phyloP scores from a whole-genome alignment of 352 stramenopile genomes.

The Globisporangium apiculatum region DNA sequence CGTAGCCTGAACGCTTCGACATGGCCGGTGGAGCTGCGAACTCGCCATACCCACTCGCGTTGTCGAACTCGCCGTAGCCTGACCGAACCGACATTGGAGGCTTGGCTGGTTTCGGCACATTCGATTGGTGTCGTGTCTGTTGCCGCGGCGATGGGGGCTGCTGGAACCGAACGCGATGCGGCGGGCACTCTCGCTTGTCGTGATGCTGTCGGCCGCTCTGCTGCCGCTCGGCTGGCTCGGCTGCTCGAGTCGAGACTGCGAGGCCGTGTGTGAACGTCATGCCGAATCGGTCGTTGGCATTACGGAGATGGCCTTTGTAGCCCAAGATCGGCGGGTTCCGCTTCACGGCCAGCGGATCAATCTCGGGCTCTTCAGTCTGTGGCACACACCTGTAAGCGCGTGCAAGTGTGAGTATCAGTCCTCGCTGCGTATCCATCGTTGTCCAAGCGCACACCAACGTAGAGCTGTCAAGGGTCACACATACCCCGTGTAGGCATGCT shows the following conservation, averaged over 20 bases:
- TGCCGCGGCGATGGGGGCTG: neutral
- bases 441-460: slow-evolving; percentile 9
- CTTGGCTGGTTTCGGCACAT: no score
- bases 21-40: no score
- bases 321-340: slow-evolving; percentile 42
- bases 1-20: slow-evolving; percentile 8
- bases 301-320: slow-evolving; percentile 54
- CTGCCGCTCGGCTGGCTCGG: slow-evolving; percentile 4
- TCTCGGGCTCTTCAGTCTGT: slow-evolving; percentile 15
- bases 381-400: slow-evolving; percentile 17
- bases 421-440: neutral
- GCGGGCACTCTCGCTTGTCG: neutral
- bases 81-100: no score
- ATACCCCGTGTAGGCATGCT: slow-evolving; percentile 65
- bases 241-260: slow-evolving; percentile 19
- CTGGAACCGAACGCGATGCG: slow-evolving; percentile 10
- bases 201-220: neutral
- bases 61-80: no score
- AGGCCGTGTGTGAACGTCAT: slow-evolving; percentile 65
- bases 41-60: no score
- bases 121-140: neutral
- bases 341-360: slow-evolving; percentile 14
- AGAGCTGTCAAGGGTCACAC: slow-evolving; percentile 4
- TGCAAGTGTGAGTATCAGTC: neutral
- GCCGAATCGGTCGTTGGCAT: slow-evolving; percentile 49